Evolutionary conservation across 2,329 filamentous ascomycete genomes (phyloP), one percentile per base, ranked within the genome.

Genomic region (Hypocrella siamensis): DNA sequence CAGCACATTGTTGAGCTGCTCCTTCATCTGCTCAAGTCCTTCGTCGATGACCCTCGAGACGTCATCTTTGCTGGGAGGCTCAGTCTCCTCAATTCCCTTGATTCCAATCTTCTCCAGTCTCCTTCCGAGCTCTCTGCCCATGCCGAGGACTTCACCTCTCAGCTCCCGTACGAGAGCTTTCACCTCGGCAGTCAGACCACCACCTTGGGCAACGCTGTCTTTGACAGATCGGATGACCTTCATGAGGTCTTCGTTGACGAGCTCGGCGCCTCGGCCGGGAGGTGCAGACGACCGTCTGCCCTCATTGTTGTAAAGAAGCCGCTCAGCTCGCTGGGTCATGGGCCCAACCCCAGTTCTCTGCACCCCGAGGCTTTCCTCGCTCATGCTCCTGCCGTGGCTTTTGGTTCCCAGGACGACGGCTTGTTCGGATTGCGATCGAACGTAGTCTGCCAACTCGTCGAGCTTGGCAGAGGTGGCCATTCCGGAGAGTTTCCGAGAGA

Each of bases 91-190:
- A 17, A 59, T 52, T 11, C 53, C 47, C 31, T 66, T 58, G 28
- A 47, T 52, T 18, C 58, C 62, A 8, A 74, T 67, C 38, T 84
- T 74, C 38, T 90, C 82, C n/a, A 96, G 67, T 42, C 85, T 79
- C 35, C 83, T 78, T 26, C 80, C 85, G 30, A 96, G 73, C 42
- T 94, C 85, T 35, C 88, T 70, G 4, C 88, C 88, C 86, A 94
- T 94, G 3, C 85, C 86, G 4, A 94, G 65, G 7, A 96, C 85
- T 49, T 96, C 88, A 3, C 85, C 86, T 16, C 88, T 77, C 22
- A 96, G 66, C 46, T 94, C 86, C 17, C 85, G 77, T 7, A 94
- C 81, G 7, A 93, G 66, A 4, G 83, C 77, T 55, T 96, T 96
- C 40, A 93, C 83, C 51, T 93, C 84, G 34, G 84, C 84, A 2